phyloP scores from a whole-genome alignment of 176 grass and related monocot species.

The Avena insularis region DNA sequence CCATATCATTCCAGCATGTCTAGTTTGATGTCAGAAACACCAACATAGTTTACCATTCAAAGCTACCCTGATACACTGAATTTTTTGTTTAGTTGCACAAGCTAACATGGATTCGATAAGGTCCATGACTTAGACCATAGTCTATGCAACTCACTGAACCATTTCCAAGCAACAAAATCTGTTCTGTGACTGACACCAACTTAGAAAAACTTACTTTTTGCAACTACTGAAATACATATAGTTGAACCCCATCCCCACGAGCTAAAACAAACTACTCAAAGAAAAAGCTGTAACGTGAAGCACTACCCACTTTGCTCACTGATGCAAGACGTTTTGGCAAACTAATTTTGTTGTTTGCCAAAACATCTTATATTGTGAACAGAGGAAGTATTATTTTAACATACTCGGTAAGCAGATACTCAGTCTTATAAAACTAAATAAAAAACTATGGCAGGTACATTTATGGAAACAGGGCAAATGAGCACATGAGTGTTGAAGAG shows the following conservation, averaged over 20 bases:
- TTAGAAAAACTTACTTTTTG: neutral
- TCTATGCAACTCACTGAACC: neutral
- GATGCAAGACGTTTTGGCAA: too few relatives aligned
- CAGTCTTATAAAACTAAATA: neutral
- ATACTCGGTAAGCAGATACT: too few relatives aligned
- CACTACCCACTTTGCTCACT: too few relatives aligned
- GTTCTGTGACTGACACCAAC: neutral
- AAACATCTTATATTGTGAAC: too few relatives aligned
- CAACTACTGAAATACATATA: neutral
- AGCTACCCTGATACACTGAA: neutral
- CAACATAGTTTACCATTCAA: slow-evolving; percentile 1
- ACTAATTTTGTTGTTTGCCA: too few relatives aligned
- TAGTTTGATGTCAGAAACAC: slow-evolving; percentile 10
- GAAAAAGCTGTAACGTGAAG: neutral
- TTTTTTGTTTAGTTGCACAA: neutral
- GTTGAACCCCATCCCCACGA: neutral
- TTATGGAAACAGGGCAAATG: slow-evolving; percentile 67
- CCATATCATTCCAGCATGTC: neutral
- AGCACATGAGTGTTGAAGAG: slow-evolving; percentile 75
- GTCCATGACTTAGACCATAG: neutral
- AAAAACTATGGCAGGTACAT: slow-evolving; percentile 67
- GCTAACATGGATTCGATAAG: neutral
- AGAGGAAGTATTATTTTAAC: too few relatives aligned
- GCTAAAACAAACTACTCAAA: slow-evolving; percentile 5
- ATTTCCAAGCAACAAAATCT: slow-evolving; percentile 28